Conservation (phyloP, 495 filamentous ascomycete species). For the Penicillium flavigenum region DNA sequence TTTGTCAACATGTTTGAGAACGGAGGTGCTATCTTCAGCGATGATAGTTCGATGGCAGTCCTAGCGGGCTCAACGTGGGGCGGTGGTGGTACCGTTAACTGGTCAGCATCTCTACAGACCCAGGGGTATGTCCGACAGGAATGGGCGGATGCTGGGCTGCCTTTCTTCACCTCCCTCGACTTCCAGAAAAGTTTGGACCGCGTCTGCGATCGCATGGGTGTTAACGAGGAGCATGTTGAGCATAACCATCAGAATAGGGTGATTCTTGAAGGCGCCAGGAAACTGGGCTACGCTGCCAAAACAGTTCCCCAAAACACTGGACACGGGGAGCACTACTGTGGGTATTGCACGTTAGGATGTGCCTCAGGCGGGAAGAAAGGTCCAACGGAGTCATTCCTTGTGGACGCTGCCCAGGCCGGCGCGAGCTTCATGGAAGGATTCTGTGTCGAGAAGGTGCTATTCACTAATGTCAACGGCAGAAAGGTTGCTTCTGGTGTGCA, state of each 20-base stretch:
- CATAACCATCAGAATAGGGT: constrained; percentile 70
- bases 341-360: constrained; percentile 79
- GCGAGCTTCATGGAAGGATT: constrained; percentile 81
- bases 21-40: constrained; percentile 51
- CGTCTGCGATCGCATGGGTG: constrained; percentile 73
- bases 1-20: constrained; percentile 63
- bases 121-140: constrained; percentile 79
- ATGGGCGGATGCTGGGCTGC: constrained; percentile 72
- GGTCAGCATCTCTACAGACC: constrained; percentile 80
- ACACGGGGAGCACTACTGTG: constrained; percentile 66
- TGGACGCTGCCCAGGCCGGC: constrained; percentile 71
- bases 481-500: constrained; percentile 64
- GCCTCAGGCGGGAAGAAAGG: constrained; percentile 71
- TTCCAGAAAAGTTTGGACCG: constrained; percentile 77
- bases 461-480: constrained; percentile 54
- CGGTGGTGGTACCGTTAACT: constrained; percentile 85
- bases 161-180: constrained; percentile 72
- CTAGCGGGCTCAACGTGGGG: constrained; percentile 77
- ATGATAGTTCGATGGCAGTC: constrained; percentile 62
- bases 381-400: constrained; percentile 72
- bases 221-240: constrained; percentile 60
- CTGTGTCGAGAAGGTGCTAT: constrained; percentile 62
- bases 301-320: constrained; percentile 79
- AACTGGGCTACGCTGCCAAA: constrained; percentile 70
- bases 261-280: constrained; percentile 71